A percentile compares a stretch with the other conserved stretches of the same genome.
These are phyloP conservation scores for Lipomyces yamadae DNA, from an alignment of 805 yeast species.

Conservation along the genomic window DNA sequence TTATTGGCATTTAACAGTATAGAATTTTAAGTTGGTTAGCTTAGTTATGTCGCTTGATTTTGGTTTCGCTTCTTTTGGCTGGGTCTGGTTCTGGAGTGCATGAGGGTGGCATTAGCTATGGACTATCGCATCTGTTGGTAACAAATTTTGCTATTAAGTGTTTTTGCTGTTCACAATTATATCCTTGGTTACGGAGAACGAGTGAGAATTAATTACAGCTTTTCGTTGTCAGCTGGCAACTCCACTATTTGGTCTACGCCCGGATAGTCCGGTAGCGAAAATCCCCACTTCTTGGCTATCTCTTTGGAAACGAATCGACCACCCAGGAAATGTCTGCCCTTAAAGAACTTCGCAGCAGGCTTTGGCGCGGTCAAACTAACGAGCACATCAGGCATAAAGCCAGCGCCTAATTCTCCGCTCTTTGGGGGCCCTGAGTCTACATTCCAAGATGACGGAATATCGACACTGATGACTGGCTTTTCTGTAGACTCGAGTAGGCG, in stretches of 20 bases:
- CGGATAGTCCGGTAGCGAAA: constrained; percentile 64
- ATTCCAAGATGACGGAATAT: constrained; percentile 97
- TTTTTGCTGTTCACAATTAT: neutral
- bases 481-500: constrained; percentile 48
- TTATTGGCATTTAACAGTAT: neutral
- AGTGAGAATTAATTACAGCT: neutral
- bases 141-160: neutral
- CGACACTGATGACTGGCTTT: constrained; percentile 77
- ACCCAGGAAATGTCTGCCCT: constrained; percentile 75
- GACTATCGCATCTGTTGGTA: neutral
- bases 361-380: constrained; percentile 94
- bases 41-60: neutral
- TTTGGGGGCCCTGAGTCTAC: constrained; percentile 80
- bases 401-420: constrained; percentile 46
- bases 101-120: neutral
- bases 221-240: constrained; percentile 18
- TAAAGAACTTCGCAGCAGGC: constrained; percentile 69
- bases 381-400: constrained; percentile 66
- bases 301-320: constrained; percentile 77
- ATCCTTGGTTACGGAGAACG: neutral
- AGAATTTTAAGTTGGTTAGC: neutral
- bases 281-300: constrained; percentile 74
- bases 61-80: neutral
- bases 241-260: constrained; percentile 58
- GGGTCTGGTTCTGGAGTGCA: neutral